Evolutionary conservation across 2,329 filamentous ascomycete species (phyloP), one percentile per base, ranked within the genome.

Genomic region (Epichloe coenophiala): DNA sequence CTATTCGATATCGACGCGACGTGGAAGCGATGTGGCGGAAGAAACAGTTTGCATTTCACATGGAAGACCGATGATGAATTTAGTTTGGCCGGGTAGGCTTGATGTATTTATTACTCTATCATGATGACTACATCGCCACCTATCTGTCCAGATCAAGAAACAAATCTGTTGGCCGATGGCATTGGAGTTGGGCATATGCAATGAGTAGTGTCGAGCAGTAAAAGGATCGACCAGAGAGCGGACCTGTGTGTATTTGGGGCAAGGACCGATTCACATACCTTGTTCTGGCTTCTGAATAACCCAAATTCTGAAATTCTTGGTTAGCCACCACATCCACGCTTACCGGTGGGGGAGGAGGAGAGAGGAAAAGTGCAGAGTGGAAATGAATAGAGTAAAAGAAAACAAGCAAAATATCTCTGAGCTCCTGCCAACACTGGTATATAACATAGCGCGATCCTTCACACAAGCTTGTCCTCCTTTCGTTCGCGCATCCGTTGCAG

Each of bases 301-400:
- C 48, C 48, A 47, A 11, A 43, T 46, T 50, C 48, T 47, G 46
- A 50, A 27, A 50, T 27, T 46, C 27, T 33, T 41, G 6, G 43
- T 50, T 50, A 50, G 48, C 48, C 36, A 23, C 42, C 43, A 50
- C 43, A 46, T 46, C 31, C 27, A 46, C 43, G n/a, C 37, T 46
- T 36, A 23, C 8, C 8, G 27, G 27, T 21, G 17, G 43, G 27
- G 17, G 12, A 45, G 36, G 48, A 41, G 21, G 41, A 12, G 39
- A 39, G 36, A 27, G 39, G 19, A 39, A 44, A 12, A 19, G 21
- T 17, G 21, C 33, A 40, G 45, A 47, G 17, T 47, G 38, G 39
- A 44, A 42, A 39, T 47, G 45, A 37, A 19, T 45, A 45, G 23
- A 45, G 35, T 35, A 19, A 39, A 40, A 23, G 31, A 35, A 44